Base-by-base conservation (phyloP, 345 rosid species). In the Streptanthus diversifolius region DNA sequence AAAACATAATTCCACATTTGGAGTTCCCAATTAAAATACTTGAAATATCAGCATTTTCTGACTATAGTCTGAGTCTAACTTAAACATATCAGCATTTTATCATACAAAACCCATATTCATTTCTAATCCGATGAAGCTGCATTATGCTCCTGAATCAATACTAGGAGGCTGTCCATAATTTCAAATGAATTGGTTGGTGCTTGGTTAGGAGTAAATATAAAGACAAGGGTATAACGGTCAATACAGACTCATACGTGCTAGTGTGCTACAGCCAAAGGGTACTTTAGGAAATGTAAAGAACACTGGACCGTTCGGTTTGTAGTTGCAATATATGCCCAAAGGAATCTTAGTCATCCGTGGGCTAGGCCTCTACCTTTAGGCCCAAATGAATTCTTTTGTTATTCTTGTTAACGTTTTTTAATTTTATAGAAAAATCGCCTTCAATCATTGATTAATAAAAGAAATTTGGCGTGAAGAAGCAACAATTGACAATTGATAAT, bases 401-500 rank as follows among this genome's bases (percentile, higher is more conserved):
- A 1, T 22, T 22, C 25, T 3, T 22, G 25, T 22, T 22, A 1
- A 22, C 1, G 3, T 1, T 22, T 22, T 22, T 22, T 3, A 22
- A 1, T 22, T 22, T 22, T 40, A 35, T 9, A 8, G 8, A 2
- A 33, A 40, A 40, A 4, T 14, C 15, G 44, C 17, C 44, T 40
- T 36, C 68, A 61, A 51, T 71, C 41, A 71, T 36, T 35, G 67
- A 45, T 57, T 33, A 70, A 21, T 63, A 74, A 48, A 47, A 73
- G 24, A 51, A 49, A 5, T 57, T 57, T 19, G 15, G n/a, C 19
- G 27, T 8, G 53, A 24, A 66, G 53, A 74, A 74, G 78, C 78
- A 74, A 74, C 65, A 58, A 45, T 74, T 74, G 77, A 76, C 59
- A 61, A 68, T 14, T 55, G 75, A 70, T 43, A 69, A 32, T 12